phyloP scores from a whole-genome alignment of 352 stramenopile species.

The Globisporangium heterothallicum region DNA sequence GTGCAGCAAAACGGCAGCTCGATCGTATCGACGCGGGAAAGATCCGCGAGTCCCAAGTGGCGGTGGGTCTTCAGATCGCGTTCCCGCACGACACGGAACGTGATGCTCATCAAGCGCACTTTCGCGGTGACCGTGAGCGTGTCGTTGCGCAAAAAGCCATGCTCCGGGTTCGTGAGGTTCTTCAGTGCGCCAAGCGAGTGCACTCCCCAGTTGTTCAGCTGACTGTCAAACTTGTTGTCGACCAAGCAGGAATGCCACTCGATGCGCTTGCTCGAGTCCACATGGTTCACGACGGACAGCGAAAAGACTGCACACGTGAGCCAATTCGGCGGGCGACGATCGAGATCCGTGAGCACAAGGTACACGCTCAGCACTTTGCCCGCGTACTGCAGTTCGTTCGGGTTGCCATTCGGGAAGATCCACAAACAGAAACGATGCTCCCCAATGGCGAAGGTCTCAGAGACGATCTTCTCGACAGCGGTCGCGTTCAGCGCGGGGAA shows the following conservation, averaged over 20 bases:
- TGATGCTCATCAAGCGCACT: conserved; percentile 76
- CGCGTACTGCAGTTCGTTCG: conserved; percentile 68
- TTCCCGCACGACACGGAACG: conserved; percentile 67
- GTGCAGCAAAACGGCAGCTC: conserved; percentile 68
- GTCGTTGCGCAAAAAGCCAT: conserved; percentile 43
- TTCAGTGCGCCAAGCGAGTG: conserved; percentile 62
- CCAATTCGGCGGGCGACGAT: conserved; percentile 46
- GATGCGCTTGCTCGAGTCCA: conserved; percentile 36
- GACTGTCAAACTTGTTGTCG: conserved; percentile 76
- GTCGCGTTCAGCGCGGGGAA: conserved; percentile 34
- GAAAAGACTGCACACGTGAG: conserved; percentile 79
- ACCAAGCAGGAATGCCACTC: conserved; percentile 78
- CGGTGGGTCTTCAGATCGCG: conserved; percentile 41
- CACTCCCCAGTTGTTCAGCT: conserved; percentile 80
- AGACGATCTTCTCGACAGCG: conserved; percentile 64
- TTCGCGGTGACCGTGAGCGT: conserved; percentile 59
- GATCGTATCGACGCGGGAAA: conserved; percentile 38
- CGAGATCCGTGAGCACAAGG: conserved; percentile 70
- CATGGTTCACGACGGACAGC: conserved; percentile 51
- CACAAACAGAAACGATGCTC: conserved; percentile 75
- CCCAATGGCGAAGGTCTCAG: conserved; percentile 64
- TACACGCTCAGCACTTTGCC: conserved; percentile 70
- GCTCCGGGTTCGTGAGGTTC: conserved; percentile 44
- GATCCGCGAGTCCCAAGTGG: conserved; percentile 49
- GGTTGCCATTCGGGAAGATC: conserved; percentile 78